Evolutionary conservation across 2,329 filamentous ascomycete species (phyloP), one percentile per base, ranked within the genome.

Genomic region (Aureobasidium vineae): DNA sequence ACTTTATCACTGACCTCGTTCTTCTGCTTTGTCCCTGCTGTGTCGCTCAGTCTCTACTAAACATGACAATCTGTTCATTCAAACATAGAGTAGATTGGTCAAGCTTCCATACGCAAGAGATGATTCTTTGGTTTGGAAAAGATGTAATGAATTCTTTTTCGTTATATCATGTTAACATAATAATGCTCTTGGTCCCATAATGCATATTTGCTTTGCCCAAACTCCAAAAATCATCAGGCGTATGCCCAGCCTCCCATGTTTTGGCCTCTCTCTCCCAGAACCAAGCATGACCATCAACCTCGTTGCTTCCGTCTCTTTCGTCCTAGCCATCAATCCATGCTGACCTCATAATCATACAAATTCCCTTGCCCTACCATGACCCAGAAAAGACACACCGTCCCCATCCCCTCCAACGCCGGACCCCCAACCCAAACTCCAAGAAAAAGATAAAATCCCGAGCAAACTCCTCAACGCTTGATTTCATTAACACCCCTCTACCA

Each of bases 401-500:
- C n/a, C 21, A 33, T 33, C 53, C 38, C 16, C 36, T 33, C 53
- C 31, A 36, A 57, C 33, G 23, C 33, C 53, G 15, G 13, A 26
- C 11, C 15, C 28, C 26, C 49, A 53, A 41, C 8, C 33, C 53
- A 23, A 26, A 36, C 33, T n/a, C 53, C 38, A 47, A 47, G 21
- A 10, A 15, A 57, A 8, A 33, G 2, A 28, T 19, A 40, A 33
- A 47, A 8, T 36, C 10, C 33, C 3, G 33, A 47, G 40, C 1
- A 13, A 15, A 28, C 5, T 19, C 38, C 26, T 16, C 23, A 64
- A 43, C 38, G 16, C 47, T 53, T 63, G 3, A 53, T 47, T 10
- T 47, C 60, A 52, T 45, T 64, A 2, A 45, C 47, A 50, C 54
- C 11, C 16, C 31, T 19, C 61, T 38, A 16, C 61, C 61, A 21